Conservation (phyloP, 2,329 filamentous ascomycete genomes). For the Cytospora schulzeri region DNA sequence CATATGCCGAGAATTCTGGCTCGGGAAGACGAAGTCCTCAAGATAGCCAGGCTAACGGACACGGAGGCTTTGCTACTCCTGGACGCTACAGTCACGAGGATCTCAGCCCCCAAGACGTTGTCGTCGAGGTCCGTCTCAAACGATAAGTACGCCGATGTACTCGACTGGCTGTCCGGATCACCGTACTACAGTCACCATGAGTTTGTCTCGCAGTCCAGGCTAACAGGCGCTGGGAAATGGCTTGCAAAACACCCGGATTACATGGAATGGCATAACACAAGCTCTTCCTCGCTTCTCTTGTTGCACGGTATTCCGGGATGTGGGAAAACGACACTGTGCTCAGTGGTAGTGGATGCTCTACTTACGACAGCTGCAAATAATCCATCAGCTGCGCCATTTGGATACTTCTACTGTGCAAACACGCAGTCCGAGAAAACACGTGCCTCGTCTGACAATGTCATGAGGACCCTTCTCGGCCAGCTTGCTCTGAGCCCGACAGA, state of each 20-base stretch:
- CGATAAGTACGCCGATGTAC: too few species aligned
- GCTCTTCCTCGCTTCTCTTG: not conserved
- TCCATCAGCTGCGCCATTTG: not conserved
- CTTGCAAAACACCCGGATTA: too few species aligned
- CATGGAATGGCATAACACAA: not conserved
- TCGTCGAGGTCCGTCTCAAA: too few species aligned
- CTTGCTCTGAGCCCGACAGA: not conserved
- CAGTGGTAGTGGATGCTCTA: not conserved
- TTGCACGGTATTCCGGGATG: not conserved
- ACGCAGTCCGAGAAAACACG: not conserved
- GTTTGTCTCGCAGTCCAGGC: too few species aligned
- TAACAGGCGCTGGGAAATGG: too few species aligned
- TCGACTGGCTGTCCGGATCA: too few species aligned
- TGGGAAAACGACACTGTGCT: not conserved
- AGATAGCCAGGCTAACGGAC: not conserved
- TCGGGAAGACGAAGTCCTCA: not conserved
- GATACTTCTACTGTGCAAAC: not conserved
- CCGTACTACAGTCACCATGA: too few species aligned
- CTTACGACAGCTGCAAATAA: not conserved
- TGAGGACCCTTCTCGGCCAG: not conserved
- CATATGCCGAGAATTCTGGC: not conserved
- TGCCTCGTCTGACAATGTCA: not conserved
- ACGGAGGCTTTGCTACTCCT: not conserved
- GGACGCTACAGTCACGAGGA: not conserved
- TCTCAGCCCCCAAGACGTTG: not conserved